Conservation (phyloP, 441 rosid genomes). For the California macrophylla region DNA sequence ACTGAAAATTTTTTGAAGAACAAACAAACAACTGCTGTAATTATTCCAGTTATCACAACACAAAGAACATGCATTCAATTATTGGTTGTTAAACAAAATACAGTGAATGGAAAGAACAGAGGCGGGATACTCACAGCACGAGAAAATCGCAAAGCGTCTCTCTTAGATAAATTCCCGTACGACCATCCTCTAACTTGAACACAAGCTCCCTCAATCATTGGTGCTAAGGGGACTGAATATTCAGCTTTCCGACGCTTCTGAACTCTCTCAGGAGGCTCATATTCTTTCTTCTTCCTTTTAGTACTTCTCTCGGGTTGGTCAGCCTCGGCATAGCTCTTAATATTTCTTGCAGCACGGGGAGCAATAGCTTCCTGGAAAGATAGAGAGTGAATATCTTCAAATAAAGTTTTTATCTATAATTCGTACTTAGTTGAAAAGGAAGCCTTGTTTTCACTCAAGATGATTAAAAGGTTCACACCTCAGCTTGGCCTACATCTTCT, state of each 20-base stretch:
- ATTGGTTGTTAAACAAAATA: neutral
- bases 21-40: neutral
- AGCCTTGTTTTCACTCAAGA: conserved; percentile 1
- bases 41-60: neutral
- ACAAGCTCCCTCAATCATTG: conserved; percentile 78
- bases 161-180: conserved; percentile 83
- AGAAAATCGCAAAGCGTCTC: conserved; percentile 91
- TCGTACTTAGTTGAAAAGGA: neutral
- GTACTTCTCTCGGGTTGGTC: conserved; percentile 51
- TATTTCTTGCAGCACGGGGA: conserved; percentile 93
- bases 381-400: neutral
- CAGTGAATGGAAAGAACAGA: neutral
- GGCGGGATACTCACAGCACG: conserved; percentile 56
- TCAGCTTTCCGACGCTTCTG: conserved; percentile 82
- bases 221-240: conserved; percentile 44
- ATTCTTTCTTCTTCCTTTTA: conserved; percentile 80
- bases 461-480: conserved; percentile 38
- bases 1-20: no score
- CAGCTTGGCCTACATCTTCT: conserved; percentile 74
- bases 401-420: neutral
- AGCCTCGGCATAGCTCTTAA: conserved; percentile 83
- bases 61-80: neutral
- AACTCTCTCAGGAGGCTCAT: conserved; percentile 57
- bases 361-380: conserved; percentile 62
- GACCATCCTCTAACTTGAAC: conserved; percentile 99